A percentile compares a stretch with the other conserved stretches of the same genome.
These are phyloP conservation scores for Vigna hirtella DNA, from an alignment of 306 rosid genomes.

Conservation along the genomic window DNA sequence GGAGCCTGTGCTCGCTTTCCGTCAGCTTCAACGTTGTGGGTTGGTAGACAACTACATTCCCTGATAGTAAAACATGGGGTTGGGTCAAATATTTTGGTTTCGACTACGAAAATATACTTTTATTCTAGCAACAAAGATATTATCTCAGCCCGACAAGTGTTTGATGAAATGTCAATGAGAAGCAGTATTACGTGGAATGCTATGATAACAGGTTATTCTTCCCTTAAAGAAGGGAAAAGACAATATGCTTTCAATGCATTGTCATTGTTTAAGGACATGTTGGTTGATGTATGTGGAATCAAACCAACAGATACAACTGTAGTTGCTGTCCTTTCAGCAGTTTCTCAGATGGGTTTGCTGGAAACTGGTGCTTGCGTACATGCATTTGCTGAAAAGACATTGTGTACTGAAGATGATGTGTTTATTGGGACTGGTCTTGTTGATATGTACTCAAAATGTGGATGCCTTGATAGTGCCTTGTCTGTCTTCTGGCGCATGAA, in stretches of 20 bases:
- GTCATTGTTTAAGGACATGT: constrained; percentile 65
- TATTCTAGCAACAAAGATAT: constrained; percentile 68
- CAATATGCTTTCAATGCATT: constrained; percentile 54
- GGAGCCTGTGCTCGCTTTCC: constrained; percentile 83
- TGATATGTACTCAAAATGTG: constrained; percentile 90
- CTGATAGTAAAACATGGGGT: constrained; percentile 57
- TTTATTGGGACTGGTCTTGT: constrained; percentile 81
- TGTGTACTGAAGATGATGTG: constrained; percentile 64
- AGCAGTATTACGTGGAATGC: constrained; percentile 75
- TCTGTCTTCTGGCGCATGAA: constrained; percentile 60
- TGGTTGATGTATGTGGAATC: constrained; percentile 57
- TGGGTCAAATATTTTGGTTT: constrained; percentile 58
- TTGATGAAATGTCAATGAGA: constrained; percentile 73
- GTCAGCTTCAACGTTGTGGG: constrained; percentile 55
- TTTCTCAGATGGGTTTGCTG: constrained; percentile 67
- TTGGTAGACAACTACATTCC: constrained; percentile 67
- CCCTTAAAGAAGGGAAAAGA: constrained; percentile 49
- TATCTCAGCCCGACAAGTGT: constrained; percentile 63
- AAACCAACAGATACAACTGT: constrained; percentile 73
- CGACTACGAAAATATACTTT: constrained; percentile 65
- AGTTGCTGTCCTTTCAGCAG: constrained; percentile 70
- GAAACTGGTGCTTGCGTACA: constrained; percentile 74
- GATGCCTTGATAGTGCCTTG: constrained; percentile 63
- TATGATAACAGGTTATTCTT: constrained; percentile 74
- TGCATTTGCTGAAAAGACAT: constrained; percentile 64